These are phyloP conservation scores for Melaleuca quinquenervia DNA, from an alignment of 345 rosid genomes.

Conservation along the genomic window DNA sequence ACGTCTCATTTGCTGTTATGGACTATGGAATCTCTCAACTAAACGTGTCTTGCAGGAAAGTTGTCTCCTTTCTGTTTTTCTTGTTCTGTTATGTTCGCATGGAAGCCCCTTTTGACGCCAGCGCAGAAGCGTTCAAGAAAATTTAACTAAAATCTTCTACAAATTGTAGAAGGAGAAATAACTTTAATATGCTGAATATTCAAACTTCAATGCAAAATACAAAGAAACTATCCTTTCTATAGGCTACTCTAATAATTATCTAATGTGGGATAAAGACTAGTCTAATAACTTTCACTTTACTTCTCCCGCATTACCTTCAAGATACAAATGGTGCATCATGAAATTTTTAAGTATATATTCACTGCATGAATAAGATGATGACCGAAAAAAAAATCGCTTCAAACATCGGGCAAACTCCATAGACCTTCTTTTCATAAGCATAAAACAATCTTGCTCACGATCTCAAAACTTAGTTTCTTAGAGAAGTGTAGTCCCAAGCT, in stretches of 20 bases:
- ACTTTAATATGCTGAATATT: too few species aligned
- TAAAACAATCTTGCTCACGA: background rate
- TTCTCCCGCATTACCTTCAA: too few species aligned
- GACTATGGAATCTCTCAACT: background rate
- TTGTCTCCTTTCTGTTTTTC: background rate
- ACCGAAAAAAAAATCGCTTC: background rate
- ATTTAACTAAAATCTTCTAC: too few species aligned
- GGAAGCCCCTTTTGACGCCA: too few species aligned
- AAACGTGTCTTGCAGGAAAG: background rate
- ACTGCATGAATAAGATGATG: background rate
- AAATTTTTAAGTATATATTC: background rate
- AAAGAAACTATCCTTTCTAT: too few species aligned
- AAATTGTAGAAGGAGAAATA: too few species aligned
- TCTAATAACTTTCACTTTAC: too few species aligned
- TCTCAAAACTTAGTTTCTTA: background rate
- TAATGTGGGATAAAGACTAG: too few species aligned
- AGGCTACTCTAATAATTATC: too few species aligned
- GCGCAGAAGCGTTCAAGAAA: too few species aligned
- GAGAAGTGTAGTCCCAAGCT: slow-evolving; percentile 6
- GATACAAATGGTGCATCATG: background rate
- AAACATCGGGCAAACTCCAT: background rate
- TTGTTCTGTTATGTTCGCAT: background rate
- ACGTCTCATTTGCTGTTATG: background rate
- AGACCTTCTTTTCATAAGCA: background rate
- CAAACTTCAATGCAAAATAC: too few species aligned